A percentile compares a stretch with the other conserved stretches of the same genome.
Evolutionary conservation across 768 basidiomycete genomes (phyloP).

Genomic region (Suillus subaureus): DNA sequence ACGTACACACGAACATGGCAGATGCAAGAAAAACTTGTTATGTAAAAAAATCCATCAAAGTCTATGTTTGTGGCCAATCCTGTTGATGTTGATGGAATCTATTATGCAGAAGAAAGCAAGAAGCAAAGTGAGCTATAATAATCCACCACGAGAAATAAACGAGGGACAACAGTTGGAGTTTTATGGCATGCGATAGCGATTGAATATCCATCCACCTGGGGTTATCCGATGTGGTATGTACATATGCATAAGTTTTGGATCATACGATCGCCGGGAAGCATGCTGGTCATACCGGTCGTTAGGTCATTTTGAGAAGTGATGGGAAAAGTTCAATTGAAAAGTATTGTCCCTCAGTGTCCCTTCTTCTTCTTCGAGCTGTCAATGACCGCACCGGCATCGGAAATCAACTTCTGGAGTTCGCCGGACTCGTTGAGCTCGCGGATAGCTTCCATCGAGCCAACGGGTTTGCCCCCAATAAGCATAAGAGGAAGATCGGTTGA

Average conservation of each 20-base stretch:
- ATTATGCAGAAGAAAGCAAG: not conserved
- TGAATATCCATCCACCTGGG: not conserved
- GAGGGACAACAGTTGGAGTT: slow-evolving; percentile 2
- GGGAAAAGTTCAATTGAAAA: not conserved
- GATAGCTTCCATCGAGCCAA: slow-evolving; percentile 57
- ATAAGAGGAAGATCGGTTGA: slow-evolving; percentile 62
- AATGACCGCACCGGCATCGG: slow-evolving; percentile 59
- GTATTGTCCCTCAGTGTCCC: not conserved
- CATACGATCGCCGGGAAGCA: not conserved
- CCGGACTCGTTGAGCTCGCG: slow-evolving; percentile 51
- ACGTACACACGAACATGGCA: not conserved
- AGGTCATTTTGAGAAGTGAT: slow-evolving; percentile 3
- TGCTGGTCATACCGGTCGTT: slow-evolving; percentile 5
- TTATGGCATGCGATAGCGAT: not conserved
- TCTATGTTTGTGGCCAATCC: not conserved
- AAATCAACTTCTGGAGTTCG: slow-evolving; percentile 51
- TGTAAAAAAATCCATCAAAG: not conserved
- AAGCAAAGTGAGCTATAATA: not conserved
- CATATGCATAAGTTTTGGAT: not conserved
- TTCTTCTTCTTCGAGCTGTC: slow-evolving; percentile 55
- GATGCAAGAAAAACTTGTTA: not conserved
- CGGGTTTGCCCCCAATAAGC: slow-evolving; percentile 62
- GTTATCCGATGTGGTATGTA: slow-evolving; percentile 4
- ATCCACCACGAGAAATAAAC: not conserved
- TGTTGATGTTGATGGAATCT: not conserved